Evolutionary conservation across 2,329 filamentous ascomycete species (phyloP), one percentile per base, ranked within the genome.

Genomic region (Tympanopsis confertula): DNA sequence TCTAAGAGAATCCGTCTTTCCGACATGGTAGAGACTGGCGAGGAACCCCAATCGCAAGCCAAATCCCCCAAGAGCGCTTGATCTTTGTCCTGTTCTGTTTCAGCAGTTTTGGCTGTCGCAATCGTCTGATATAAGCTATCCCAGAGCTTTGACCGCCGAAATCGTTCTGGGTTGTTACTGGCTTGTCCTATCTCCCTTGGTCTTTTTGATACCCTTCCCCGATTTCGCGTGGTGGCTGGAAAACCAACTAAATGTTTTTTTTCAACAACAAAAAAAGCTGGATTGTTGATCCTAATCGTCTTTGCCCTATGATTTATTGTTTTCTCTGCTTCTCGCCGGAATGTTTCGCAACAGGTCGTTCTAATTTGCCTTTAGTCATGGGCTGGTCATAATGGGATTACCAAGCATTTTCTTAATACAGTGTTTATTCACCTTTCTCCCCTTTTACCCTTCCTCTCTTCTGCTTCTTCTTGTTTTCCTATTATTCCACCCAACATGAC

Each of bases 201-300:
- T 13, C 30, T 33, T 33, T 33, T 33, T 33, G 30, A 33, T 33
- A 33, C 30, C 30, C 30, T 33, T 33, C 17, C n/a, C n/a, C n/a
- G n/a, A n/a, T n/a, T n/a, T n/a, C n/a, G n/a, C n/a, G n/a, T n/a
- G n/a, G n/a, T n/a, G n/a, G n/a, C n/a, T n/a, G n/a, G n/a, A n/a
- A n/a, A n/a, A n/a, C n/a, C n/a, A n/a, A n/a, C n/a, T n/a, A n/a
- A n/a, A n/a, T n/a, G n/a, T n/a, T n/a, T n/a, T n/a, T n/a, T n/a
- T n/a, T n/a, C n/a, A n/a, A n/a, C n/a, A n/a, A n/a, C n/a, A n/a
- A n/a, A n/a, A n/a, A n/a, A n/a, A n/a, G n/a, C n/a, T n/a, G n/a
- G n/a, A n/a, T n/a, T n/a, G n/a, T n/a, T n/a, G n/a, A n/a, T n/a
- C n/a, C n/a, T n/a, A n/a, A n/a, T n/a, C n/a, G n/a, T n/a, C n/a